Base-by-base conservation (phyloP, 1,139 yeast species). In the Sugiyamaella paludigena region DNA sequence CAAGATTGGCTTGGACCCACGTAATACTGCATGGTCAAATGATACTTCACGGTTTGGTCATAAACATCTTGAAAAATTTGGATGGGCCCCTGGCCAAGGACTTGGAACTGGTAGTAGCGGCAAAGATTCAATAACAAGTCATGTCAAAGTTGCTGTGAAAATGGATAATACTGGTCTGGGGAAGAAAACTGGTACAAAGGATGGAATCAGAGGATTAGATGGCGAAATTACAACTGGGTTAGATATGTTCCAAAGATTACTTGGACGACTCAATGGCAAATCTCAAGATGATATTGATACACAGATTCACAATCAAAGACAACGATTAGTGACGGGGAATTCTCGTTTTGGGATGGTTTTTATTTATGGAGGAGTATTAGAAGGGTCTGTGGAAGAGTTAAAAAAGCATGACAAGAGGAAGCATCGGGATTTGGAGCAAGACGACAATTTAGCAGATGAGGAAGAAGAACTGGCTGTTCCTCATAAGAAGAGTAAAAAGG, bases 11-110 rank as follows among this genome's bases (percentile, higher is more conserved):
- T 70, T 77, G 42, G 99, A 92, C 69, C 99, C 98, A 13, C 75
- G 98, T 61, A 92, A 92, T 63, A 89, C 96, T 3, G 79, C 81
- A 57, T 92, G 99, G 99, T 86, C 97, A 31, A 88, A 89, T 64
- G 74, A 92, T 60, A 84, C 86, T 0, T 73, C 75, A 7, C 72
- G 96, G 51, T 92, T 92, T 63, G 98, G 98, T 1, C 96, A 87
- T 65, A 81, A 84, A 61, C 89, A 89, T 66, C 67, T 92, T 50
- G 81, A 82, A 54, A 83, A 80, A 59, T 73, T 83, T 65, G 98
- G 98, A 10, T 92, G 98, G 98, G 76, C 74, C 47, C 95, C 95
- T 1, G 98, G 98, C 10, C 71, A 75, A 55, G 98, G 98, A 3
- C 75, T 92, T 24, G 98, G 98, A 2, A 55, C 82, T 76, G 28